Base-by-base conservation (phyloP, 495 filamentous ascomycete species). In the Aspergillus nidulans region DNA sequence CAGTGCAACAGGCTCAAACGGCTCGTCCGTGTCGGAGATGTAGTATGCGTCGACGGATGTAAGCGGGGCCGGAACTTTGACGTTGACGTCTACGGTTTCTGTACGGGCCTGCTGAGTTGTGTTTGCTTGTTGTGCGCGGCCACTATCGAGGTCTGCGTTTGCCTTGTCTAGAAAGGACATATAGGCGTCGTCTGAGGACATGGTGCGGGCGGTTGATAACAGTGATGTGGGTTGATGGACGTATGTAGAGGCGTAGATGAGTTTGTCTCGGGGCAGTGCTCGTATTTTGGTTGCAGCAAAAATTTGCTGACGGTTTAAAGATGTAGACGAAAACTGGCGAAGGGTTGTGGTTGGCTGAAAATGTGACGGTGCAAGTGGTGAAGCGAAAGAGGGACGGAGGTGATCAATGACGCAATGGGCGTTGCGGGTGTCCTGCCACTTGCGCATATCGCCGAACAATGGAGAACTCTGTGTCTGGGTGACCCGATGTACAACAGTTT, bases 121-220 rank as follows among this genome's bases (percentile, higher is more conserved):
- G 43, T 59, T 58, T 55, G 64, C 41, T 46, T 51, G 57, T 45
- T 56, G 48, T 15, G 63, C 50, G 21, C 68, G 71, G 53, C 68
- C 72, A 16, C 70, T 75, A 53, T 76, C 73, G 16, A 81, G 81
- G 65, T 88, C 83, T 63, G 81, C 69, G 71, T 92, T 94, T 39
- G 90, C 90, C 69, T 92, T 91, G 68, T 94, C 75, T 46, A 96
- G 76, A 66, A 96, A 95, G 61, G 82, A 73, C 69, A 81, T 77
- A 77, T 95, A 96, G 59, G 84, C 84, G 46, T 87, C 83, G 76
- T 95, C 90, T 19, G 86, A 86, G 18, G 85, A 81, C 86, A 90
- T 92, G 51, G 57, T 65, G 58, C 46, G 53, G 42, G 63, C 45
- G 26, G 58, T 50, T 65, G 39, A 44, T 34, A 53, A 52, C 41